Base-by-base conservation (phyloP, 257 asterid species). In the Coffea eugenioides region DNA sequence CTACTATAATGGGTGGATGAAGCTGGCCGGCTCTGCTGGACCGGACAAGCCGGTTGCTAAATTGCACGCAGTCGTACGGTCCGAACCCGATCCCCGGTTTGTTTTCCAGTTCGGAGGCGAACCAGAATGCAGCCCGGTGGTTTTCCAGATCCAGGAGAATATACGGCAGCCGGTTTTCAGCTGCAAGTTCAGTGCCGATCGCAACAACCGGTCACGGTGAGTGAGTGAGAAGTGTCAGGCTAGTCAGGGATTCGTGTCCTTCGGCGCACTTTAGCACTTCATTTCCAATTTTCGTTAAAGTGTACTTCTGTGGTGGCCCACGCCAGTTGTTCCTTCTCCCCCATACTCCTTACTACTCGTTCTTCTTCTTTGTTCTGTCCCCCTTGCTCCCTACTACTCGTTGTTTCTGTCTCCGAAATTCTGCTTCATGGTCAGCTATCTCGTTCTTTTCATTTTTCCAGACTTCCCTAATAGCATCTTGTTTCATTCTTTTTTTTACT, bases 81-180 rank as follows among this genome's bases (percentile, higher is more conserved):
- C 97, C 18, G 93, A 94, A 73, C 94, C 97, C 82, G 98, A 94
- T 69, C 98, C 97, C 6, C 86, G 98, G 83, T 94, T 82, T 81
- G 94, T 94, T 69, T 94, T 94, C 77, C 98, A 94, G 81, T 94
- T 94, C 75, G 98, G 95, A 14, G 97, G 97, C 18, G 98, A 92
- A 75, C 98, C 98, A 86, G 94, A 94, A 86, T 91, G 97, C 66
- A 94, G 97, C 81, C 97, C 98, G 78, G 97, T 94, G 14, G 95
- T 94, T 51, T 92, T 88, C 64, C 98, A 94, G 89, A 87, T 92
- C 80, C 97, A 94, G 76, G 97, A 93, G 85, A 92, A 84, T 74
- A 92, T 92, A 4, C 45, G 92, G 78, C 98, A 92, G 83, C 98
- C 98, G 87, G 94, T 94, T 89, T 94, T 94, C 78, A 94, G 98